A percentile compares a stretch with the other conserved stretches of the same genome.
Conservation (phyloP, 2,329 filamentous ascomycete genomes). For the Beauveria brongniartii region DNA sequence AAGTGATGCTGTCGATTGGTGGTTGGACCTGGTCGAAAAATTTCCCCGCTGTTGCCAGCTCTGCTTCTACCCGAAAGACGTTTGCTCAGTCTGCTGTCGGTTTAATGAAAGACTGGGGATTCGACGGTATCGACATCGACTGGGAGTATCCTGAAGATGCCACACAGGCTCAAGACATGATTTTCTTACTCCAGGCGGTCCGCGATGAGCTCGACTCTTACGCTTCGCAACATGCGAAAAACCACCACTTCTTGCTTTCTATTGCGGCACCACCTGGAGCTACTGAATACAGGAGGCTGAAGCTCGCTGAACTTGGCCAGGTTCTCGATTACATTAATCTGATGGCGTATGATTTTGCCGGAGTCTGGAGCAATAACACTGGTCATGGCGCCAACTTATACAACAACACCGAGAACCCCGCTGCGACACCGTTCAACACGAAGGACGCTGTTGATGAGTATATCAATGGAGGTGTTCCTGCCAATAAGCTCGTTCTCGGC, state of each 20-base stretch:
- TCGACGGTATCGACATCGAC: conserved; percentile 40
- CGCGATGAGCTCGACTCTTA: conserved; percentile 42
- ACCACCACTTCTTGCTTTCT: conserved; percentile 46
- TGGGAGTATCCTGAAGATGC: conserved; percentile 32
- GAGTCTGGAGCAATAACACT: conserved; percentile 56
- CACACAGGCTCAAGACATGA: conserved; percentile 34
- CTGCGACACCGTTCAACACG: conserved; percentile 61
- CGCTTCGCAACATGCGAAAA: conserved; percentile 32
- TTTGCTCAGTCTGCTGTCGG: conserved; percentile 65
- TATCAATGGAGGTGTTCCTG: conserved; percentile 50
- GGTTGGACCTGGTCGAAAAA: conserved; percentile 79
- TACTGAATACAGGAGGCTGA: conserved; percentile 38
- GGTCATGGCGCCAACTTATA: conserved; percentile 70
- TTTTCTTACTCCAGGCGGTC: conserved; percentile 35
- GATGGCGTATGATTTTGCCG: conserved; percentile 74
- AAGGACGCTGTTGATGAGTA: conserved; percentile 60
- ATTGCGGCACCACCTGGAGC: conserved; percentile 45
- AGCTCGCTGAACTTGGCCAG: conserved; percentile 38
- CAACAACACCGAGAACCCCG: conserved; percentile 41
- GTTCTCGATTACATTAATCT: conserved; percentile 52
- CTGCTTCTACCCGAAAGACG: conserved; percentile 47
- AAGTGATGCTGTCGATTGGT: conserved; percentile 71
- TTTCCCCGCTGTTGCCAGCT: conserved; percentile 61
- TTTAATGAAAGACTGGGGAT: conserved; percentile 65
- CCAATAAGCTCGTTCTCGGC: conserved; percentile 64